Evolutionary conservation across 2,329 filamentous ascomycete genomes (phyloP).

Genomic region (Niveomyces coronatus): DNA sequence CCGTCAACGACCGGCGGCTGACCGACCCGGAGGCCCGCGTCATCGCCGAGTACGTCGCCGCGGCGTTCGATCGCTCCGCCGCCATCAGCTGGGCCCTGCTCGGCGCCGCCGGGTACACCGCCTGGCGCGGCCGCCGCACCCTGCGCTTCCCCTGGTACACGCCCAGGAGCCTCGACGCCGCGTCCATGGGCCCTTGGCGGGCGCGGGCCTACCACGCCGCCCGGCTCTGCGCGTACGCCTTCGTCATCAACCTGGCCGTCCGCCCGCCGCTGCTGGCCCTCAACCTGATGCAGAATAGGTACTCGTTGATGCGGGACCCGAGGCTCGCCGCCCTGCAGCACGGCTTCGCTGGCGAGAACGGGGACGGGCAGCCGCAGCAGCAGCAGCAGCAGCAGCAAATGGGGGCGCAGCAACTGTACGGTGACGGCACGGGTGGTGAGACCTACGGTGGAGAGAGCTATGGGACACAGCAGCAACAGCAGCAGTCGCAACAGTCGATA

Average conservation of each 20-base stretch:
- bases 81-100: conserved; percentile 20
- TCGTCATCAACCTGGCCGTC: conserved; percentile 16
- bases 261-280: conserved; percentile 21
- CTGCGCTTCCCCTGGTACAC: conserved; percentile 32
- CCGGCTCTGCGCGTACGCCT: conserved; percentile 25
- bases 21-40: conserved; percentile 27
- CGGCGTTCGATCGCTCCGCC: conserved; percentile 22
- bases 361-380: neutral
- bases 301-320: conserved; percentile 18
- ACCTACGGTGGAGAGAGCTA: neutral
- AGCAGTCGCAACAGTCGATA: conserved; percentile 6
- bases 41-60: conserved; percentile 23
- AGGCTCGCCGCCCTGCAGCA: conserved; percentile 15
- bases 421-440: neutral
- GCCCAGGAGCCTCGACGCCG: conserved; percentile 23
- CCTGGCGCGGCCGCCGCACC: conserved; percentile 20
- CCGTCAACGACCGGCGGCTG: conserved; percentile 20
- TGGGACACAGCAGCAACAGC: conserved; percentile 6
- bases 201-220: conserved; percentile 26
- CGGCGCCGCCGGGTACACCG: conserved; percentile 15
- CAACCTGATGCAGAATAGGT: conserved; percentile 16
- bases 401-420: neutral
- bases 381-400: neutral
- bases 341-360: too few species aligned
- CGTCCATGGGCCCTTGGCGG: conserved; percentile 17